Evolutionary conservation across 257 asterid species (phyloP).

Genomic region (Solanum medicagineum): DNA sequence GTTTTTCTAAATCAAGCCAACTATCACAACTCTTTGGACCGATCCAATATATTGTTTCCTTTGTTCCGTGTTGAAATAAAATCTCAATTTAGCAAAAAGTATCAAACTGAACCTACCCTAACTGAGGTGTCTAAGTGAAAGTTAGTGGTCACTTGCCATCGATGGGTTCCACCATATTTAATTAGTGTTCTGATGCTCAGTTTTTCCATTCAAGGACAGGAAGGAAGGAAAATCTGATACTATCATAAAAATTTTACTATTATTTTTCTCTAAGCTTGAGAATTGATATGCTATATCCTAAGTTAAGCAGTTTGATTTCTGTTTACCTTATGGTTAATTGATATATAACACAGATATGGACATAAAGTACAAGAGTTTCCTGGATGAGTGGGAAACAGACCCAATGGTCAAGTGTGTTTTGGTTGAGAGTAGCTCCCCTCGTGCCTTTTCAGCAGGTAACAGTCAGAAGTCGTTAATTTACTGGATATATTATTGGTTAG

Average conservation of each 20-base stretch:
- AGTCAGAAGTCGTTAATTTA: background rate
- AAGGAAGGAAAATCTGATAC: background rate
- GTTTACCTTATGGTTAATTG: background rate
- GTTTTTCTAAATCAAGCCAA: too few relatives aligned
- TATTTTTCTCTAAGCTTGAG: background rate
- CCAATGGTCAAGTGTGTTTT: constrained; percentile 83
- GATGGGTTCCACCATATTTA: background rate
- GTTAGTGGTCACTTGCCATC: too few relatives aligned
- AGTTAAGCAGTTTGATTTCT: background rate
- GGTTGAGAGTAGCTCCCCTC: constrained; percentile 80
- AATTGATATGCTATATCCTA: background rate
- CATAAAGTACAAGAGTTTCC: constrained; percentile 55
- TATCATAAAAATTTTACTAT: background rate
- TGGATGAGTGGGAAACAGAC: constrained; percentile 88
- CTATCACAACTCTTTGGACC: background rate
- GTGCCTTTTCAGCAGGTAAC: constrained; percentile 96
- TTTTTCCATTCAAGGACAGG: background rate
- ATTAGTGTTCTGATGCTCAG: background rate
- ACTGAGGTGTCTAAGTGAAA: background rate
- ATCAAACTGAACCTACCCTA: background rate
- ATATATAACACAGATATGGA: constrained; percentile 70
- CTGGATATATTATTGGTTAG: background rate
- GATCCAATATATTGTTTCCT: background rate
- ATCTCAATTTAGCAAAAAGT: background rate
- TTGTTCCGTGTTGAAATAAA: background rate